Percentiles rank a stretch among this genome's conserved stretches.
Evolutionary conservation across 2,329 filamentous ascomycete species (phyloP).

Genomic region (Exophiala spinifera): DNA sequence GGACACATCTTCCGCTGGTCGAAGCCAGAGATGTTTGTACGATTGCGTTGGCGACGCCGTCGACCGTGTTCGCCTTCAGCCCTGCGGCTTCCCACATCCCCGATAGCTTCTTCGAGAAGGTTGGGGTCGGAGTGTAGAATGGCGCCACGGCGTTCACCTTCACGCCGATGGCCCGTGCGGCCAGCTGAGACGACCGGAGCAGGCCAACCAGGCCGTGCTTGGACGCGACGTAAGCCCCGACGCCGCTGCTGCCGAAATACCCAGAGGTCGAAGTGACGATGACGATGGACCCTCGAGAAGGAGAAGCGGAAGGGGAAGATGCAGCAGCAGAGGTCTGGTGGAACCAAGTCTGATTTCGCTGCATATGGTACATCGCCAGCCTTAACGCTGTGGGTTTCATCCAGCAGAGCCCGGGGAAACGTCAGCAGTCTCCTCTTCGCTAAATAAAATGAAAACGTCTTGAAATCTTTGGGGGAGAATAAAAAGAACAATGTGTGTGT

Average conservation of each 20-base stretch:
- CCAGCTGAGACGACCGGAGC: conserved; percentile 37
- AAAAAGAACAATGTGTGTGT: no score
- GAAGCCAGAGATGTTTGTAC: conserved; percentile 21
- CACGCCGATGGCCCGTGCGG: conserved; percentile 37
- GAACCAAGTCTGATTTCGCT: no score
- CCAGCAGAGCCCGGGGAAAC: no score
- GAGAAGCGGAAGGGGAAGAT: no score
- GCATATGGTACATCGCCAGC: conserved; percentile 8
- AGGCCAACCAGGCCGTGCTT: conserved; percentile 45
- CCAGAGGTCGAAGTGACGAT: conserved; percentile 44
- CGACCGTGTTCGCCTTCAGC: conserved; percentile 42
- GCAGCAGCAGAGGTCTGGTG: no score
- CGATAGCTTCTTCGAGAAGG: conserved; percentile 41
- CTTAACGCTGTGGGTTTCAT: conserved; percentile 7
- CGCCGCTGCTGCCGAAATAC: conserved; percentile 45
- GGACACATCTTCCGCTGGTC: conserved; percentile 5
- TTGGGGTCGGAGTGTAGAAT: conserved; percentile 48
- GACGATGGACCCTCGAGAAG: conserved; percentile 39
- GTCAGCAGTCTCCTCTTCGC: no score
- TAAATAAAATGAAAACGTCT: no score
- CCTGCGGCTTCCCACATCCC: conserved; percentile 39
- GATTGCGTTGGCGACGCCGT: conserved; percentile 44
- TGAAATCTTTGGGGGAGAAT: no score
- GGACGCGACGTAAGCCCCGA: conserved; percentile 43
- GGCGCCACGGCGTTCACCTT: conserved; percentile 50